These are phyloP conservation scores for Prorocentrum cordatum DNA, from an alignment of 169 alveolate genomes.

Conservation along the genomic window DNA sequence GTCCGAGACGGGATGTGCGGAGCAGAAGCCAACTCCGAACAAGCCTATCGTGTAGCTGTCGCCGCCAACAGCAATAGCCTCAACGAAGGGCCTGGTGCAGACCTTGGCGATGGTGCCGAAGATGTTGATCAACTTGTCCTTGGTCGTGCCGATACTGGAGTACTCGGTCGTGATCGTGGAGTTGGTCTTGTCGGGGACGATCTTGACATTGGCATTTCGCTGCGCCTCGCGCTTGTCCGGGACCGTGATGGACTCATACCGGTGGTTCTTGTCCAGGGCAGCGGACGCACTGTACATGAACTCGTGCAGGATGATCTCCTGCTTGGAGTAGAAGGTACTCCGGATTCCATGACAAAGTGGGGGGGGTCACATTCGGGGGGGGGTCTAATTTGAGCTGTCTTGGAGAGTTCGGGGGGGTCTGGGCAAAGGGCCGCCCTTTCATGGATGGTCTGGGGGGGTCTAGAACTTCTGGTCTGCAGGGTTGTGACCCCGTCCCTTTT, in stretches of 20 bases:
- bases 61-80: slow-evolving; percentile 3
- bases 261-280: slow-evolving; percentile 15
- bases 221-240: neutral
- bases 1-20: no score
- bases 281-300: slow-evolving; percentile 25
- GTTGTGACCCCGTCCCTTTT: no score
- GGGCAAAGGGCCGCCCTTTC: no score
- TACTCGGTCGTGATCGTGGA: slow-evolving; percentile 49
- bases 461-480: no score
- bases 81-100: slow-evolving; percentile 32
- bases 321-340: slow-evolving; percentile 46
- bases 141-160: slow-evolving; percentile 48
- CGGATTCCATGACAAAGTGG: no score
- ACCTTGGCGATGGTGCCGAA: slow-evolving; percentile 49
- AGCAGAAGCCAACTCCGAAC: slow-evolving; percentile 18
- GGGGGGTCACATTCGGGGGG: no score
- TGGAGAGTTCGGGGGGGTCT: no score
- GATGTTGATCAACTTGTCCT: slow-evolving; percentile 16
- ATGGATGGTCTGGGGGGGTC: no score
- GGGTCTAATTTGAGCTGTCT: no score
- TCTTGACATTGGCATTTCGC: slow-evolving; percentile 1
- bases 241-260: slow-evolving; percentile 10
- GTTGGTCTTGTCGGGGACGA: slow-evolving; percentile 67
- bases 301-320: slow-evolving; percentile 40
- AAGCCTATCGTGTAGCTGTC: neutral